These are phyloP conservation scores for Corynascus novoguineensis DNA, from an alignment of 495 filamentous ascomycete genomes.

Conservation along the genomic window DNA sequence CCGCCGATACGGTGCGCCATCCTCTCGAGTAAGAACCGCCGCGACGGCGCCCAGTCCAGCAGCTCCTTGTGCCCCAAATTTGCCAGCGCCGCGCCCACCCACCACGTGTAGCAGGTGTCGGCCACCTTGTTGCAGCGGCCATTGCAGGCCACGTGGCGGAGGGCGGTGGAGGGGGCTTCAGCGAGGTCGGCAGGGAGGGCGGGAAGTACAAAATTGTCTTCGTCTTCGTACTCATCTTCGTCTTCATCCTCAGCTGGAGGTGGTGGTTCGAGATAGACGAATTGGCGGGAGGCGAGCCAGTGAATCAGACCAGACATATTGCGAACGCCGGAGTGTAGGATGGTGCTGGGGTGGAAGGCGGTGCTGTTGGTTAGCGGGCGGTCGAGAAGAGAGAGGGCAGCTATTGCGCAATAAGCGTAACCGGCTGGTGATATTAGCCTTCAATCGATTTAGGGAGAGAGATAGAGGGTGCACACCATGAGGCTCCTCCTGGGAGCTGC, in stretches of 20 bases:
- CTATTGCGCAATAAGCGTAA: conserved; percentile 79
- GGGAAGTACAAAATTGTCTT: conserved; percentile 32
- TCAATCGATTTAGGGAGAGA: neutral
- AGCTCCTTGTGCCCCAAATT: conserved; percentile 52
- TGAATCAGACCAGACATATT: conserved; percentile 32
- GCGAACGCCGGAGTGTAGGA: conserved; percentile 33
- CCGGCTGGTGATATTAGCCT: conserved; percentile 53
- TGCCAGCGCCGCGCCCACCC: conserved; percentile 68
- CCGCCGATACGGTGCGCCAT: conserved; percentile 91
- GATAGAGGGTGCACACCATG: conserved; percentile 57
- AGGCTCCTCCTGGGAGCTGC: conserved; percentile 75
- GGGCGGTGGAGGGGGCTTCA: conserved; percentile 21
- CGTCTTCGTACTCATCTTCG: conserved; percentile 43
- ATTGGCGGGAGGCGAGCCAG: conserved; percentile 60
- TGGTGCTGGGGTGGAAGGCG: conserved; percentile 26
- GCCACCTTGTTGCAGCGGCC: conserved; percentile 81
- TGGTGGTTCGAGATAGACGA: conserved; percentile 43
- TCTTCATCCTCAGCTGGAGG: conserved; percentile 24
- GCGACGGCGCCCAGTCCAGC: conserved; percentile 54
- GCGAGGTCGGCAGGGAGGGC: conserved; percentile 33
- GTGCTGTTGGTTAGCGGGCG: conserved; percentile 36
- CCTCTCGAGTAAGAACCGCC: conserved; percentile 75
- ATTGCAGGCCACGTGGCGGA: conserved; percentile 62
- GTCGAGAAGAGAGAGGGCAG: conserved; percentile 65
- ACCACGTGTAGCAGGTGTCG: conserved; percentile 95